These are phyloP conservation scores for Corchorus olitorius DNA, from an alignment of 345 rosid genomes.

Conservation along the genomic window DNA sequence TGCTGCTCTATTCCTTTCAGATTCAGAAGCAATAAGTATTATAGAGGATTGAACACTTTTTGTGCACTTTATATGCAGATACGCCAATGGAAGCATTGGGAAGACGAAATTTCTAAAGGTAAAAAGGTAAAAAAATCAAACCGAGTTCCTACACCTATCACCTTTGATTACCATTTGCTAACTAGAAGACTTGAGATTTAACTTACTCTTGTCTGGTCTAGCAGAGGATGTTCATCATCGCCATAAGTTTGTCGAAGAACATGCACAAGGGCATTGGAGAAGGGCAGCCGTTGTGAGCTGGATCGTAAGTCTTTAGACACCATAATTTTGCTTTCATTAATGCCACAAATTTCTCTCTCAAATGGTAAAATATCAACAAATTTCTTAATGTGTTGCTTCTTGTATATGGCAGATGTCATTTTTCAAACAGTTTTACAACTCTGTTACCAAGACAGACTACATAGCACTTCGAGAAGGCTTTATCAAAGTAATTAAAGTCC, in stretches of 20 bases:
- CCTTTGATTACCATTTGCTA: not conserved
- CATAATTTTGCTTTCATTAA: not conserved
- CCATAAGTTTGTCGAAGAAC: conserved; percentile 33
- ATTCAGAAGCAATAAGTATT: not conserved
- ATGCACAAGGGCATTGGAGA: conserved; percentile 63
- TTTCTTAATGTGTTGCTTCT: conserved; percentile 5
- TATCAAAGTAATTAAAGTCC: conserved; percentile 41
- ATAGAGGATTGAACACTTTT: not conserved
- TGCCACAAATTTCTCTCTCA: no score
- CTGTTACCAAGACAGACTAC: conserved; percentile 82
- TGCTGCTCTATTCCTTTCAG: no score
- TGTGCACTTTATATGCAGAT: conserved; percentile 41
- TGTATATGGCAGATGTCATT: conserved; percentile 59
- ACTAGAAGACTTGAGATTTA: not conserved
- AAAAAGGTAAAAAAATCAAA: conserved; percentile 23
- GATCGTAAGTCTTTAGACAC: conserved; percentile 49
- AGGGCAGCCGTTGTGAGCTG: conserved; percentile 65
- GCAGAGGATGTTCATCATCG: conserved; percentile 26
- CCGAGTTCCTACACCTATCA: not conserved
- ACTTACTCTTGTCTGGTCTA: conserved; percentile 19
- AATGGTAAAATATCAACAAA: not conserved
- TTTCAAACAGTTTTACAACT: conserved; percentile 79
- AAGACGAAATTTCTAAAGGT: conserved; percentile 31
- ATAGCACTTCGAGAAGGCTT: conserved; percentile 72
- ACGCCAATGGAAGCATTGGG: conserved; percentile 84